Base-by-base conservation (phyloP, 805 yeast species). In the Saccharomycopsis fermentans region DNA sequence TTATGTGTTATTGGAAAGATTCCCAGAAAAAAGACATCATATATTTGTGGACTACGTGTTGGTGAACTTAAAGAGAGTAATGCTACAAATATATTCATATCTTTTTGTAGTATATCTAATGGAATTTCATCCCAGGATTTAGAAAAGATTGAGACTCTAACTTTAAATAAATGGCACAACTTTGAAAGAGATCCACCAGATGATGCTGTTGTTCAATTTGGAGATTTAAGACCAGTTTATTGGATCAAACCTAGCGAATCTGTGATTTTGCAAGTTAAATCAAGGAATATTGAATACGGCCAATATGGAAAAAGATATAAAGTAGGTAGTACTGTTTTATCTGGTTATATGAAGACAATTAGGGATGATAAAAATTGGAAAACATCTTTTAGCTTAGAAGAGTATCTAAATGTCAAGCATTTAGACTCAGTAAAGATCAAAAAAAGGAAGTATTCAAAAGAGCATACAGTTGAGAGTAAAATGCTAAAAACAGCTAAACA, bases 171-270 rank as follows among this genome's bases (percentile, higher is more conserved):
- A 61, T 87, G 96, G 96, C 72, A 71, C 1, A 68, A 72, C 21
- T 74, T 69, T 58, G 71, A 74, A 6, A 66, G 66, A 2, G 63
- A 62, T 0, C 65, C 69, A 26, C 83, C 83, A 2, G 81, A 83
- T 0, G 64, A 67, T 1, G 19, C 29, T 3, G 39, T 75, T 1
- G 56, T 83, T 1, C 72, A 73, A 58, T 86, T 86, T 71, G 91
- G 90, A 0, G 72, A 77, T 4, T 75, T 78, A 55, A 69, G 72
- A 14, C 96, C 97, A 0, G 81, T 77, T 35, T 78, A 77, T 59
- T 91, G 96, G 95, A 86, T 92, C 29, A 73, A 82, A 59, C 97
- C 97, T 0, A 72, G 75, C 40, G 81, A 87, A 32, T 86, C 96
- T 1, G 66, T 91, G 2, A 92, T 92, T 0, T 65, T 92, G 6